Evolutionary conservation across 2,329 filamentous ascomycete species (phyloP), one percentile per base, ranked within the genome.

Genomic region (Exophiala oligosperma): DNA sequence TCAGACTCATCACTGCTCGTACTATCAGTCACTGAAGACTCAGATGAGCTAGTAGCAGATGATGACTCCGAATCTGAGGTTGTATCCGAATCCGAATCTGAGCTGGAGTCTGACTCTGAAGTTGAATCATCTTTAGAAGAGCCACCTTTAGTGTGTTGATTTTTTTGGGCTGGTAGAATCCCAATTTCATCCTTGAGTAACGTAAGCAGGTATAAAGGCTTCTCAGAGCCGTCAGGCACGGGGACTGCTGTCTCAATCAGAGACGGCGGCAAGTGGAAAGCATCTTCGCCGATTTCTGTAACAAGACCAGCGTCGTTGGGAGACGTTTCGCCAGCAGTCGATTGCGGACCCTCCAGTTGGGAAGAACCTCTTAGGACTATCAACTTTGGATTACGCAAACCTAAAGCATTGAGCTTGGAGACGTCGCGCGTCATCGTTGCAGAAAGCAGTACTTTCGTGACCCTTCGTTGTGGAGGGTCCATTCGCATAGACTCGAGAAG

Each of bases 401-500:
- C 88, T 77, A 91, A 84, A 59, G 89, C 84, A 73, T 96, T 94
- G 59, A 97, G 77, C 3, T 91, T 90, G 52, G 91, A 85, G 4
- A 99, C 91, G 76, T 97, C 93, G 2, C 90, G 86, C 0, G 94
- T 97, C 53, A 99, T 87, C 1, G 94, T 99, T n/a, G 94, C 94
- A 6, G 94, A 99, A 76, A 99, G 97, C 2, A 99, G 83, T 17
- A 96, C 84, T 46, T 67, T 67, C n/a, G 41, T 61, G 12, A 66
- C 58, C 26, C 38, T 61, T 24, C 65, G 57, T 87, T 0, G 92
- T 96, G 74, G 97, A 92, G 28, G 93, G 84, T 70, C 90, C 81
- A 3, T 82, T 76, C 7, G 90, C 84, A 1, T 90, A 85, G 0
- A 94, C 92, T 0, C 97, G 81, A 6, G 88, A 86, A 6, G 84